Percentiles rank a stretch among this genome's conserved stretches.
phyloP scores from a whole-genome alignment of 2,329 filamentous ascomycete genomes.

The Talaromyces sp. region DNA sequence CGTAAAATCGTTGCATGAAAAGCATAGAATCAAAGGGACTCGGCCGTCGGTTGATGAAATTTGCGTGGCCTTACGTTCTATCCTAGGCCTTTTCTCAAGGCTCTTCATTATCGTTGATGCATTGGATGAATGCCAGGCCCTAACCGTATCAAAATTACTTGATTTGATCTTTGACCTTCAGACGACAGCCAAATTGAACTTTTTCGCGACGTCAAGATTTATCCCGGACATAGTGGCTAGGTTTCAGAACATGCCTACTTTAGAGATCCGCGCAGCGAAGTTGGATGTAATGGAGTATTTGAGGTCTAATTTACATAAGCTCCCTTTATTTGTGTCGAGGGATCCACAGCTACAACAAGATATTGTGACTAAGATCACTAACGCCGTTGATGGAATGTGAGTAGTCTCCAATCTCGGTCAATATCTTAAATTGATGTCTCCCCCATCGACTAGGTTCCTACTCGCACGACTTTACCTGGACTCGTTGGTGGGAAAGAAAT shows the following conservation, averaged over 20 bases:
- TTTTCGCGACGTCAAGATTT: constrained; percentile 11
- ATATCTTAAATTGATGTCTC: background rate
- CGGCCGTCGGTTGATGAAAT: constrained; percentile 6
- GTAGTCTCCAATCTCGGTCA: background rate
- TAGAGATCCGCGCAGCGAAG: background rate
- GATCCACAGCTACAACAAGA: constrained; percentile 10
- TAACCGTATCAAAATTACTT: background rate
- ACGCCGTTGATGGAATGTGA: constrained; percentile 16
- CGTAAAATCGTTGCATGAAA: background rate
- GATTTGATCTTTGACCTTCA: background rate
- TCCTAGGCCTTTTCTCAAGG: constrained; percentile 1
- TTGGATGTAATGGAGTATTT: background rate
- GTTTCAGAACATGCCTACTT: background rate
- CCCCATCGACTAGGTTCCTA: constrained; percentile 4
- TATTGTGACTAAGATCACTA: constrained; percentile 11
- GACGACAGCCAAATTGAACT: background rate
- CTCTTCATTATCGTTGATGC: constrained; percentile 18
- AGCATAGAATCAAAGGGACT: background rate
- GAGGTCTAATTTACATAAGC: background rate
- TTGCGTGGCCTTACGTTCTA: background rate
- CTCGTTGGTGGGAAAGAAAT: background rate
- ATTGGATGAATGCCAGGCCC: constrained; percentile 16
- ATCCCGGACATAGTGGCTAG: constrained; percentile 5
- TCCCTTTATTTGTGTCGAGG: constrained; percentile 1
- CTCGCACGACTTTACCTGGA: constrained; percentile 8